These are phyloP conservation scores for Penicillium parvum DNA, from an alignment of 495 filamentous ascomycete genomes.

Conservation along the genomic window DNA sequence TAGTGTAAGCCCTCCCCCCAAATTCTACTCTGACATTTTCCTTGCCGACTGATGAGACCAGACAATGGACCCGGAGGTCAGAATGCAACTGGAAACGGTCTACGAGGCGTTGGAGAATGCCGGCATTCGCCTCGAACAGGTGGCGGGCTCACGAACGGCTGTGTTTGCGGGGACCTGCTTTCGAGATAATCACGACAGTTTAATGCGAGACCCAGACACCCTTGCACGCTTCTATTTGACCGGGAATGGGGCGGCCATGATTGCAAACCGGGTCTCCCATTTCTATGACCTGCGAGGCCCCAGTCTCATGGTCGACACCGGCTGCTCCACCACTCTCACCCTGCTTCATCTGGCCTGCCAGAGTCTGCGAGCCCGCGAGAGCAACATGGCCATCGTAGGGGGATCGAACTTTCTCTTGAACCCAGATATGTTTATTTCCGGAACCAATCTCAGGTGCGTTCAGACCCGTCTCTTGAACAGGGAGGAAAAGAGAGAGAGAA, in stretches of 20 bases:
- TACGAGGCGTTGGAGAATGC: constrained; percentile 16
- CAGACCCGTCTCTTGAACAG: background rate
- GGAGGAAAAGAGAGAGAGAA: too few species aligned
- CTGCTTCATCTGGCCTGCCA: constrained; percentile 4
- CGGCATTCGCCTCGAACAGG: constrained; percentile 5
- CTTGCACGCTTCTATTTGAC: background rate
- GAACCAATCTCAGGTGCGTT: constrained; percentile 7
- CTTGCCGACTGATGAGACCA: constrained; percentile 43
- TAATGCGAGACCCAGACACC: constrained; percentile 41
- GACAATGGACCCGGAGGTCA: constrained; percentile 29
- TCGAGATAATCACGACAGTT: constrained; percentile 5
- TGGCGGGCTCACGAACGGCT: constrained; percentile 16
- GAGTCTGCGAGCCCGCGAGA: background rate
- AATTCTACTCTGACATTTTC: too few species aligned
- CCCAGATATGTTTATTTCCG: background rate
- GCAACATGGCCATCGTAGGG: constrained; percentile 2
- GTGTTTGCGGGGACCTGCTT: background rate
- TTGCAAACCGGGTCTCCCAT: constrained; percentile 5
- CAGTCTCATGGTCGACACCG: constrained; percentile 1
- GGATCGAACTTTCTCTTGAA: background rate
- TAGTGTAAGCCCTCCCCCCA: too few species aligned
- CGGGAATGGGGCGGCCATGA: background rate
- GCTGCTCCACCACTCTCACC: background rate
- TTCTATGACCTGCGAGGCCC: constrained; percentile 2
- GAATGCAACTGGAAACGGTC: constrained; percentile 34